Evolutionary conservation across 164 flowering plant genomes (phyloP).

Genomic region (grape (Vitis vinifera)): ASM3070453v1 NC_081810.1:4370001-4370500

Average conservation of each 20-base stretch:
- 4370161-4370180: constrained; percentile 43
- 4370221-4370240: constrained; percentile 20
- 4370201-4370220: constrained; percentile 12
- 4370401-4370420: too few relatives aligned
- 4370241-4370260: constrained; percentile 33
- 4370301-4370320: constrained; percentile 13
- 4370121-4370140: constrained; percentile 43
- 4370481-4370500: constrained; percentile 36
- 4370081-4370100: constrained; percentile 62
- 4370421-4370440: neutral
- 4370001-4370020: neutral
- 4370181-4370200: constrained; percentile 10
- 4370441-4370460: neutral
- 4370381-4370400: neutral
- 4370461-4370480: constrained; percentile 30
- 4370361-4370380: constrained; percentile 33
- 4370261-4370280: constrained; percentile 19
- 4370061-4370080: neutral
- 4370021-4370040: neutral
- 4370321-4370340: constrained; percentile 22
- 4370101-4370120: constrained; percentile 67
- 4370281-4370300: constrained; percentile 17
- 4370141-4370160: constrained; percentile 29
- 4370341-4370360: constrained; percentile 15
- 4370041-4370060: neutral